Conservation (phyloP, 2,329 filamentous ascomycete genomes). For the Domatiomyces globalis region DNA sequence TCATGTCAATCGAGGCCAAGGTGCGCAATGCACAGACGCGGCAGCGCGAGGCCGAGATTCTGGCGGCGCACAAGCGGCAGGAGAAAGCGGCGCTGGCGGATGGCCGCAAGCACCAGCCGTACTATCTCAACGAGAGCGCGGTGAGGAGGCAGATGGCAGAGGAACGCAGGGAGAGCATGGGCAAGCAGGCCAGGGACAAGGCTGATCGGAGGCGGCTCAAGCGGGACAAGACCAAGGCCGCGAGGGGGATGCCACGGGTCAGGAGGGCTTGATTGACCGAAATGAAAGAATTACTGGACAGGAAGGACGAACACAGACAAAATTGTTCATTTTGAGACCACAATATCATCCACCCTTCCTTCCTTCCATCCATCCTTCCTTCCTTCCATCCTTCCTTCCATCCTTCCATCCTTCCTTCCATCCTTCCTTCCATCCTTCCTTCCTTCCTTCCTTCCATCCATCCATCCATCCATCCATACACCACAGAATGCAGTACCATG, state of each 20-base stretch:
- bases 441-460: too few relatives aligned
- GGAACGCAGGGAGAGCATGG: slow-evolving; percentile 70
- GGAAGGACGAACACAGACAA: not conserved
- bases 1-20: slow-evolving; percentile 66
- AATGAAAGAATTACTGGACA: too few relatives aligned
- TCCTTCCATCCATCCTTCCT: too few relatives aligned
- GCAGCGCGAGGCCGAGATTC: slow-evolving; percentile 54
- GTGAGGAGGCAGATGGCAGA: slow-evolving; percentile 73
- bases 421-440: too few relatives aligned
- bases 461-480: not conserved
- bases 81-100: slow-evolving; percentile 76
- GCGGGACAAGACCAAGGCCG: slow-evolving; percentile 77
- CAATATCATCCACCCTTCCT: not conserved
- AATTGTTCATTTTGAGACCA: not conserved
- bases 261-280: slow-evolving; percentile 5
- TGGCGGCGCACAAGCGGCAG: slow-evolving; percentile 60
- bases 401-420: too few relatives aligned
- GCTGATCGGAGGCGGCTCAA: slow-evolving; percentile 77
- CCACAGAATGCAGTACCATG: not conserved
- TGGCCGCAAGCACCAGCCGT: slow-evolving; percentile 67
- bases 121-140: slow-evolving; percentile 83
- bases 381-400: too few relatives aligned
- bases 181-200: slow-evolving; percentile 68
- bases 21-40: slow-evolving; percentile 56
- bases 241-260: slow-evolving; percentile 50